Base-by-base conservation (phyloP, 768 basidiomycete genomes). In the Lactarius quietus region DNA sequence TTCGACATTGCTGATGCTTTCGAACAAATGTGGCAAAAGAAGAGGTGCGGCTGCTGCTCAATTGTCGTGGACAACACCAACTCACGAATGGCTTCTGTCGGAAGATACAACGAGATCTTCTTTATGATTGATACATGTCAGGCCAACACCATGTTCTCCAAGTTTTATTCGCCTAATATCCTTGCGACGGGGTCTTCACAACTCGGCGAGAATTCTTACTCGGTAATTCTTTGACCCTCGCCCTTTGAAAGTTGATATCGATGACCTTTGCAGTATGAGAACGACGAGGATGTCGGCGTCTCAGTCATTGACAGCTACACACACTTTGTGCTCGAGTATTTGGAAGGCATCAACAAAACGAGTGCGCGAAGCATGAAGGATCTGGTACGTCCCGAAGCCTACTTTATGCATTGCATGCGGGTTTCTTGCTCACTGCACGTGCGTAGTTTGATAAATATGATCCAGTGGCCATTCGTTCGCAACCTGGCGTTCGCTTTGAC, bases 121-220 rank as follows among this genome's bases (percentile, higher is more conserved):
- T 97, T 96, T 80, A 98, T 98, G 92, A 88, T 95, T 65, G 96
- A 99, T 72, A 98, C 96, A 0, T 99, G 96, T 73, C 95, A 99
- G 76, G 97, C 96, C 31, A 96, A 93, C 73, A 93, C 92, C 5
- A 88, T 99, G 87, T 98, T 92, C 73, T 86, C 88, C 59, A 91
- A 94, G 73, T 85, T 96, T 70, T 95, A 95, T 75, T 95, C 93
- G 1, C 94, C 94, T 0, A 93, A 95, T 70, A 88, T 98, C 57
- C 83, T 96, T 3, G 93, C 95, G 0, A 94, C 93, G 0, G 95
- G 93, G 0, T 95, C 92, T 0, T 92, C 93, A 10, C 77, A 83
- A 58, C 78, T 95, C 31, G 89, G 84, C 45, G 90, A 98, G 76
- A 97, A 88, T 73, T 97, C 95, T 1, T 98, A 95, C 72, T 97